A percentile compares a stretch with the other conserved stretches of the same genome.
These are phyloP conservation scores for Panicum miliaceum DNA, from an alignment of 176 grass and related monocot genomes.

Conservation along the genomic window DNA sequence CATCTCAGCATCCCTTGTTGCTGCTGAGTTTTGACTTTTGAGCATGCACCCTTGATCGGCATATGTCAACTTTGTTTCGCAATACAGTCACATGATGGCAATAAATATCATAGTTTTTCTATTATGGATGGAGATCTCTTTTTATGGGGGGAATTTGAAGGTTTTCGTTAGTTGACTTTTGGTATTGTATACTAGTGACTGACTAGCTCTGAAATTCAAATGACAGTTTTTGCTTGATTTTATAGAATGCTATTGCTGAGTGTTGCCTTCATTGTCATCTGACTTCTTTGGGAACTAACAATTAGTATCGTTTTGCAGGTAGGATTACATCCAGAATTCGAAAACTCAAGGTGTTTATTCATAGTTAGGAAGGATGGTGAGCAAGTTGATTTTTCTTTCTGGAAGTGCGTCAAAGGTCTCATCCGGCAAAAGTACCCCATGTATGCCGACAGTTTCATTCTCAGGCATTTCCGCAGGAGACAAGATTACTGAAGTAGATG, in stretches of 20 bases:
- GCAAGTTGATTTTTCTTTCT: constrained; percentile 90
- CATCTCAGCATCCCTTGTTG: neutral
- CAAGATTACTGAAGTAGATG: constrained; percentile 51
- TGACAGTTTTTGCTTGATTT: neutral
- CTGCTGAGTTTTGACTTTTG: neutral
- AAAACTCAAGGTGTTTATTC: constrained; percentile 86
- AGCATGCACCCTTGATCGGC: neutral
- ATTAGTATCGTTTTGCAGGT: constrained; percentile 57
- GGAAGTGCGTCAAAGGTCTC: constrained; percentile 98
- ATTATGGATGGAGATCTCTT: neutral
- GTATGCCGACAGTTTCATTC: constrained; percentile 88
- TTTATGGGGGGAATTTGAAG: neutral
- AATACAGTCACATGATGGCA: constrained; percentile 5
- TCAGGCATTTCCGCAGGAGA: constrained; percentile 84
- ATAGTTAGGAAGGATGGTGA: constrained; percentile 83
- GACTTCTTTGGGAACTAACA: constrained; percentile 19
- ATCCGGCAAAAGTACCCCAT: constrained; percentile 88
- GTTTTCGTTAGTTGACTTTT: neutral
- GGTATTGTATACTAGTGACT: neutral
- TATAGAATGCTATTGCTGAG: neutral
- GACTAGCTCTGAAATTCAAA: neutral
- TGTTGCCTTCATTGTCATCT: neutral
- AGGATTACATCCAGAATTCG: constrained; percentile 88
- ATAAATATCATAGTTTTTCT: constrained; percentile 23
- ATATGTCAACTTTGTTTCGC: constrained; percentile 5